A percentile compares a stretch with the other conserved stretches of the same genome.
Evolutionary conservation across 2,329 filamentous ascomycete genomes (phyloP).

Genomic region (Penicillium sp.): DNA sequence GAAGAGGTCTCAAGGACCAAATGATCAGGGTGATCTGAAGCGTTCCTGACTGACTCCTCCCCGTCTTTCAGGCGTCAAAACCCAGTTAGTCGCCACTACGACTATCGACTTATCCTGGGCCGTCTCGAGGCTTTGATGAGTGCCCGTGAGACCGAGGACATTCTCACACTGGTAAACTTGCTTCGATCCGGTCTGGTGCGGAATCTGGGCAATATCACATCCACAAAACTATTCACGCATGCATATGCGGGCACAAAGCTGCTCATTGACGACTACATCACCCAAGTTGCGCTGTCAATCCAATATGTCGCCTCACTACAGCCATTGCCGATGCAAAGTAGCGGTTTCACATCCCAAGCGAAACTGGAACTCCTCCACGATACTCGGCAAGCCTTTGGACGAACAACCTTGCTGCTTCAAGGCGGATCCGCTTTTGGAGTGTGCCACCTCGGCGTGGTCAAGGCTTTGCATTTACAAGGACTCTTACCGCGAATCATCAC

Average conservation of each 20-base stretch:
- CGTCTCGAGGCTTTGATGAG: slow-evolving; percentile 65
- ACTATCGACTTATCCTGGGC: slow-evolving; percentile 76
- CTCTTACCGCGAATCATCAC: slow-evolving; percentile 85
- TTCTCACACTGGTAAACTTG: slow-evolving; percentile 69
- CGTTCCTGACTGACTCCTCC: no score
- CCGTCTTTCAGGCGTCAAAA: slow-evolving; percentile 63
- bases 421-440: slow-evolving; percentile 88
- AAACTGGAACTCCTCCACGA: slow-evolving; percentile 85
- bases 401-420: slow-evolving; percentile 78
- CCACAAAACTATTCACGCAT: slow-evolving; percentile 72
- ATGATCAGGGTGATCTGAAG: not conserved
- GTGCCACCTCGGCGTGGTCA: slow-evolving; percentile 85
- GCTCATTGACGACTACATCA: slow-evolving; percentile 85
- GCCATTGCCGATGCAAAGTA: slow-evolving; percentile 46
- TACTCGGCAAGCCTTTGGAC: slow-evolving; percentile 79
- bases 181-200: slow-evolving; percentile 70
- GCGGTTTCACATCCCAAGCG: slow-evolving; percentile 61
- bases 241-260: slow-evolving; percentile 85
- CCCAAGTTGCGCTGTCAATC: slow-evolving; percentile 73
- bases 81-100: slow-evolving; percentile 73
- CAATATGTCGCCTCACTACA: slow-evolving; percentile 67
- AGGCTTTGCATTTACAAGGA: slow-evolving; percentile 73
- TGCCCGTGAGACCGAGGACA: slow-evolving; percentile 64
- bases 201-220: slow-evolving; percentile 86
- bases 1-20: no score